Evolutionary conservation across 768 basidiomycete species (phyloP).

Genomic region (Leccinum subgranulosum): DNA sequence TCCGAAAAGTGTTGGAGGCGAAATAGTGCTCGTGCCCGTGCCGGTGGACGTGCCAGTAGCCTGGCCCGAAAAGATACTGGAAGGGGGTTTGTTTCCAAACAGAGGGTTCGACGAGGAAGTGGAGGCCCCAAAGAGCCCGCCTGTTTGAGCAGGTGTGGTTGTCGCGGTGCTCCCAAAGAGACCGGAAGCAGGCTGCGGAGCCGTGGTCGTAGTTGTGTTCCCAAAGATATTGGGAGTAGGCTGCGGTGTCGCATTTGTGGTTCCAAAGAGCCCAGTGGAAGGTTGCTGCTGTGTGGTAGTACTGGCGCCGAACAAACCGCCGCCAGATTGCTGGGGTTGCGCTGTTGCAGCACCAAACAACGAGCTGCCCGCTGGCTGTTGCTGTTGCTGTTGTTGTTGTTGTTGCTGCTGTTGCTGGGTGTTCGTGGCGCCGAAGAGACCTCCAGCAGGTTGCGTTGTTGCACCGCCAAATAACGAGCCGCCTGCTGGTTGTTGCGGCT

Average conservation of each 20-base stretch:
- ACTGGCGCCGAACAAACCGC: conserved; percentile 16
- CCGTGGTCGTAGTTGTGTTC: conserved; percentile 2
- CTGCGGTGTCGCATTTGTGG: conserved; percentile 13
- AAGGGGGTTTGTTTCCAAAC: conserved; percentile 35
- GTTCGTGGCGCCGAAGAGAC: conserved; percentile 5
- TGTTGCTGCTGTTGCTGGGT: conserved; percentile 20
- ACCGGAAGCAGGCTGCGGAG: conserved; percentile 16
- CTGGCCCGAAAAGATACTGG: conserved; percentile 27
- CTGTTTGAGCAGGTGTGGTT: conserved; percentile 15
- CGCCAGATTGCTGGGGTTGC: conserved; percentile 21
- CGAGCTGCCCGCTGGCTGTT: background rate
- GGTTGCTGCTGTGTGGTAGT: conserved; percentile 22
- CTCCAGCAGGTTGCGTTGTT: background rate
- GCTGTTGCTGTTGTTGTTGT: background rate
- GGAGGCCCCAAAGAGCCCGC: conserved; percentile 28
- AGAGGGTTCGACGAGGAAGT: conserved; percentile 28
- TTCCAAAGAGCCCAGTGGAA: conserved; percentile 25
- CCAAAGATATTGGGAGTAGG: conserved; percentile 25
- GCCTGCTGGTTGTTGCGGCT: background rate
- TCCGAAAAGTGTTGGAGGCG: conserved; percentile 32
- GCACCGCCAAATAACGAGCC: background rate
- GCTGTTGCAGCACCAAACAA: conserved; percentile 21
- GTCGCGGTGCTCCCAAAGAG: conserved; percentile 29
- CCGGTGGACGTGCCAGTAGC: conserved; percentile 14
- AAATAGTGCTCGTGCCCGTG: conserved; percentile 11